Conservation (phyloP, 441 rosid species). For the Adansonia gregorii region DNA sequence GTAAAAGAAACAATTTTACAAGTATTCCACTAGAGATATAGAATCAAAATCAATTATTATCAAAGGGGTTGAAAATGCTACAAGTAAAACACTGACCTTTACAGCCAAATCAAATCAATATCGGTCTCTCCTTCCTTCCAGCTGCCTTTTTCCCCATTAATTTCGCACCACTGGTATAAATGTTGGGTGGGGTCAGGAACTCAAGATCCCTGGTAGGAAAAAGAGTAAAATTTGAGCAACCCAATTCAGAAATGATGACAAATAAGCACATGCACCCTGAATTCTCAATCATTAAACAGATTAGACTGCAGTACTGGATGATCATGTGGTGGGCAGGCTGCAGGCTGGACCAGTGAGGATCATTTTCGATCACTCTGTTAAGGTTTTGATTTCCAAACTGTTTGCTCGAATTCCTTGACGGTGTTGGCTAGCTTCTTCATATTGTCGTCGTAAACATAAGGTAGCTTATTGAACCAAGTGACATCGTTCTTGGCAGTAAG, state of each 20-base stretch:
- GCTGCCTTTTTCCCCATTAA: background rate
- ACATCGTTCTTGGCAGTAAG: constrained; percentile 50
- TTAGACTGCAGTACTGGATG: background rate
- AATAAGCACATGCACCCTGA: background rate
- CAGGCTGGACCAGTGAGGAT: background rate
- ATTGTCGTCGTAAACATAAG: constrained; percentile 64
- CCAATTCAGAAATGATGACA: constrained; percentile 18
- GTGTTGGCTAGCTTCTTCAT: constrained; percentile 64
- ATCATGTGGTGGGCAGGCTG: background rate
- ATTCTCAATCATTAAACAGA: constrained; percentile 10
- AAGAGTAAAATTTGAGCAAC: constrained; percentile 31
- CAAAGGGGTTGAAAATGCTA: constrained; percentile 3
- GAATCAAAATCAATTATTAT: constrained; percentile 17
- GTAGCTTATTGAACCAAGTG: constrained; percentile 56
- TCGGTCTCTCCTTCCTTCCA: constrained; percentile 8
- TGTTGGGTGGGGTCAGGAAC: background rate
- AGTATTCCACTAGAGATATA: background rate
- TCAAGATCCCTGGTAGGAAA: background rate
- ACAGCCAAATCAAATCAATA: constrained; percentile 24
- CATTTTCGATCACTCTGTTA: constrained; percentile 2
- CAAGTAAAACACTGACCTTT: constrained; percentile 28
- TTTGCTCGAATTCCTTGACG: constrained; percentile 64
- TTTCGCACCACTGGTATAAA: background rate
- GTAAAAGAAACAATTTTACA: constrained; percentile 20
- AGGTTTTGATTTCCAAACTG: constrained; percentile 33